A percentile compares a stretch with the other conserved stretches of the same genome.
These are phyloP conservation scores for Oryza nivara DNA, from an alignment of 176 grass and related monocot genomes.

Conservation along the genomic window DNA sequence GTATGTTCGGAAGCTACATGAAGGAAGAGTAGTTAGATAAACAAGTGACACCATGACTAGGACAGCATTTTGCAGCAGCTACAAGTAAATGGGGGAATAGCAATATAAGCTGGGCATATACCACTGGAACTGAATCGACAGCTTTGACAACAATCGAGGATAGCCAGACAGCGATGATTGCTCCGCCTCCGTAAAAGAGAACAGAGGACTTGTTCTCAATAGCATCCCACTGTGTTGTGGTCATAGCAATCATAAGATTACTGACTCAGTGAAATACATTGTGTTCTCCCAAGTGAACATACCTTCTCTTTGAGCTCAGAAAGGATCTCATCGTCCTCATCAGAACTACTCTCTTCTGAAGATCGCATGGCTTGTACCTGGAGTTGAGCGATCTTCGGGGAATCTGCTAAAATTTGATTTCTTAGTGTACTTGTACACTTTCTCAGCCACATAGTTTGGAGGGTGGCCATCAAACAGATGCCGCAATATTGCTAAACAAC, in stretches of 20 bases:
- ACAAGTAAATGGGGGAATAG: neutral
- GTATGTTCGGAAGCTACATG: slow-evolving; percentile 65
- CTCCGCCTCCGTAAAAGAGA: slow-evolving; percentile 62
- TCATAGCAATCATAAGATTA: neutral
- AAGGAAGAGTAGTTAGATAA: neutral
- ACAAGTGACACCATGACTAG: slow-evolving; percentile 9
- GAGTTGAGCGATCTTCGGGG: slow-evolving; percentile 52
- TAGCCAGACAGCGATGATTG: slow-evolving; percentile 64
- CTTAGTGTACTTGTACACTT: neutral
- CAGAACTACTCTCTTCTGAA: slow-evolving; percentile 54
- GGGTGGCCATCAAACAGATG: neutral
- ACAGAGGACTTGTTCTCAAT: slow-evolving; percentile 70
- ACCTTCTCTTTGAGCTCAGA: slow-evolving; percentile 64
- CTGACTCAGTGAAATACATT: slow-evolving; percentile 6
- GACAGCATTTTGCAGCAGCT: neutral
- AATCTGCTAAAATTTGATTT: slow-evolving; percentile 47
- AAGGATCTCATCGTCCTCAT: slow-evolving; percentile 42
- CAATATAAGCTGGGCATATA: slow-evolving; percentile 28
- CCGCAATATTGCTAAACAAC: neutral
- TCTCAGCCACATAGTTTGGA: neutral
- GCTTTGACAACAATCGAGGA: slow-evolving; percentile 62
- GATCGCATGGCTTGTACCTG: slow-evolving; percentile 48
- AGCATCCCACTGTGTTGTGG: slow-evolving; percentile 67
- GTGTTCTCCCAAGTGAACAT: slow-evolving; percentile 11
- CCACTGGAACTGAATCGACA: slow-evolving; percentile 70